Base-by-base conservation (phyloP, 495 filamentous ascomycete species). In the Xylaria bambusicola region DNA sequence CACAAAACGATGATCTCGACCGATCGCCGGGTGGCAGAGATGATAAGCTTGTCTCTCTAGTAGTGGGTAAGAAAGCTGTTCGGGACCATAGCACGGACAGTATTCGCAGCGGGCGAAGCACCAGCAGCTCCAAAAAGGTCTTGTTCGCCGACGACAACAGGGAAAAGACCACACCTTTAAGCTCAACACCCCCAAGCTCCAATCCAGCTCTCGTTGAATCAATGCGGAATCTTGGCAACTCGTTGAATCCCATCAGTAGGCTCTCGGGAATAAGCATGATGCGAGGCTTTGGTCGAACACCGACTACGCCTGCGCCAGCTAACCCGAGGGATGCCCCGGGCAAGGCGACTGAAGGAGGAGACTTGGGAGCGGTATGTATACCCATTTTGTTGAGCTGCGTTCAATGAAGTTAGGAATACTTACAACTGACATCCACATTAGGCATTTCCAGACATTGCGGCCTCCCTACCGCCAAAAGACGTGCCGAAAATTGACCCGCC, bases 61-160 rank as follows among this genome's bases (percentile, higher is more conserved):
- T 90, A 41, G 82, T 82, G 27, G 88, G 88, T 0, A 79, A 82
- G 12, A 82, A 79, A 66, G 65, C 68, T 5, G 62, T 80, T 5
- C 82, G 92, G 17, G 91, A 96, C 56, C 82, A 85, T 61, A 96
- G 92, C 63, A 81, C 81, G 1, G 91, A 95, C 63, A 93, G 89
- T 66, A 76, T 76, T n/a, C 75, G 83, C 17, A 70, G 68, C 35
- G 70, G 70, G 18, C 63, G 73, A 42, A 92, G 88, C 38, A 81
- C 80, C 3, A 77, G 80, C n/a, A 86, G 82, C 55, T 75, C 70
- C 24, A 64, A 78, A 26, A 84, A 83, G 58, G 79, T 82, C 20
- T 70, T 71, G 18, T 82, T 81, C 52, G 69, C 71, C 18, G 76
- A 75, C 33, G 72, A 73, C 1, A 65, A 41, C 17, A 69, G 66